Percentiles rank a stretch among this genome's conserved stretches.
Conservation (phyloP, 2,329 filamentous ascomycete genomes). For the Colletotrichum lindemuthianum region DNA sequence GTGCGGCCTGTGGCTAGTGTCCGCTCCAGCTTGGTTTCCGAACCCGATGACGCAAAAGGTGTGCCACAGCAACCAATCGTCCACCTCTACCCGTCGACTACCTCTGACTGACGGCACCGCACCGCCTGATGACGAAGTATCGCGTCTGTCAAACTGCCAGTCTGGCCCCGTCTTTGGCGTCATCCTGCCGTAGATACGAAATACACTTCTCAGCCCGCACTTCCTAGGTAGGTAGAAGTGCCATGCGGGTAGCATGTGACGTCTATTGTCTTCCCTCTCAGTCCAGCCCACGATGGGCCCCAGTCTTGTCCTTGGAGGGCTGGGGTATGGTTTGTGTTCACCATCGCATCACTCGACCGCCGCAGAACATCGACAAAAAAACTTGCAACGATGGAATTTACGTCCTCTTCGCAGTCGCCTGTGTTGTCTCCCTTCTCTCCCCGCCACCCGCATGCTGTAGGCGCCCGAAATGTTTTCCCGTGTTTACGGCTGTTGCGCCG, state of each 20-base stretch:
- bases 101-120: neutral
- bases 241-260: slow-evolving; percentile 32
- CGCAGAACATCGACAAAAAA: neutral
- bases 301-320: slow-evolving; percentile 4
- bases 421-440: neutral
- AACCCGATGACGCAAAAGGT: slow-evolving; percentile 37
- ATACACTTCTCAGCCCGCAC: neutral
- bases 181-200: slow-evolving; percentile 26
- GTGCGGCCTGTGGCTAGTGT: slow-evolving; percentile 37
- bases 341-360: slow-evolving; percentile 20
- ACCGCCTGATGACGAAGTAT: slow-evolving; percentile 26
- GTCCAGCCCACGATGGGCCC: neutral
- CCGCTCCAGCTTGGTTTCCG: slow-evolving; percentile 30
- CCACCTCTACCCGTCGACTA: slow-evolving; percentile 21
- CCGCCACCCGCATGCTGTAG: neutral
- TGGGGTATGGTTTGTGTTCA: slow-evolving; percentile 1
- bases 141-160: slow-evolving; percentile 1
- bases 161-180: slow-evolving; percentile 30
- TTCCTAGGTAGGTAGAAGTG: too few relatives aligned
- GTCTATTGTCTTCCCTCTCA: slow-evolving; percentile 19
- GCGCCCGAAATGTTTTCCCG: neutral
- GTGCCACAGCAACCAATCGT: slow-evolving; percentile 37
- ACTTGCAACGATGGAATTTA: slow-evolving; percentile 28
- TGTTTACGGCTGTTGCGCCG: too few relatives aligned
- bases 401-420: slow-evolving; percentile 3